Conservation (phyloP, 768 basidiomycete genomes). For the Psilocybe cyanescens region DNA sequence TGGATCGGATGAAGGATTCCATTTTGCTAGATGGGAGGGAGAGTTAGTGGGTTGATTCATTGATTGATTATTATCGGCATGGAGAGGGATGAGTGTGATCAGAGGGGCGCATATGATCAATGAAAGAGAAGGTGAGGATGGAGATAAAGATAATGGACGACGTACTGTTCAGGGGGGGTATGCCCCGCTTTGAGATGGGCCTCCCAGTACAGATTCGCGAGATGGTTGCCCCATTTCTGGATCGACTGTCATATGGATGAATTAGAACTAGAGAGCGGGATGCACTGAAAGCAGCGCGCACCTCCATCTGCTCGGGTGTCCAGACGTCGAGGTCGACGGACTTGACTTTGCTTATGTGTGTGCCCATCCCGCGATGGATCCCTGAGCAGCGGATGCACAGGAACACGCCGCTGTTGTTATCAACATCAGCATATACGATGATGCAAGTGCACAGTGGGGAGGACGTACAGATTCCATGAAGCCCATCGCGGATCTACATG, state of each 20-base stretch:
- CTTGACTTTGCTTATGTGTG: constrained; percentile 96
- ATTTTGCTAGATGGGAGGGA: too few relatives aligned
- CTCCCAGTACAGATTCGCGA: constrained; percentile 97
- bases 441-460: not conserved
- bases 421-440: not conserved
- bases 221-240: constrained; percentile 92
- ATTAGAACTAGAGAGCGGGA: too few relatives aligned
- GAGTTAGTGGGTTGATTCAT: too few relatives aligned
- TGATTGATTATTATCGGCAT: too few relatives aligned
- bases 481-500: constrained; percentile 93
- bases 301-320: constrained; percentile 98
- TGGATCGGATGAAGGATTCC: constrained; percentile 69
- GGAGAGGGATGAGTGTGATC: too few relatives aligned
- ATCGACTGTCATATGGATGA: constrained; percentile 54
- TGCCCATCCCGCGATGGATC: constrained; percentile 97
- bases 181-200: constrained; percentile 92
- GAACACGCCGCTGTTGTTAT: constrained; percentile 74
- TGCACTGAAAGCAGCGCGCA: constrained; percentile 36
- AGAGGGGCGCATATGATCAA: too few relatives aligned
- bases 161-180: constrained; percentile 93
- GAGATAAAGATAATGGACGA: constrained; percentile 18
- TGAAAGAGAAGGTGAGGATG: too few relatives aligned
- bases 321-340: constrained; percentile 97
- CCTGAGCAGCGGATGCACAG: constrained; percentile 98
- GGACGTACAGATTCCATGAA: constrained; percentile 88